phyloP scores from a whole-genome alignment of 2,329 filamentous ascomycete genomes.

The Penicillium griseofulvum region DNA sequence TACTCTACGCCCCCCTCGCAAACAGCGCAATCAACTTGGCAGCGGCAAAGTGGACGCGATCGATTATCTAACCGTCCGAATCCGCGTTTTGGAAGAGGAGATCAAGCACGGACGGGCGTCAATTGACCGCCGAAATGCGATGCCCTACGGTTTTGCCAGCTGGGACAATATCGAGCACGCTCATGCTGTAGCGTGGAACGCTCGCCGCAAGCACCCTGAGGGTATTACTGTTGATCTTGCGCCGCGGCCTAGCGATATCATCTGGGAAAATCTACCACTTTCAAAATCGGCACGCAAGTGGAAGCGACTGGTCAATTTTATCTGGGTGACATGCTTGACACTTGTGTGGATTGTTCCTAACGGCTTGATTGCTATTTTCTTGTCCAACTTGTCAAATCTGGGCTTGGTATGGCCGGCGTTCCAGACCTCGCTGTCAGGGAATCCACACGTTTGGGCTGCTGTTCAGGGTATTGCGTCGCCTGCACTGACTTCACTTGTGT shows the following conservation, averaged over 20 bases:
- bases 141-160: conserved; percentile 91
- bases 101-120: conserved; percentile 79
- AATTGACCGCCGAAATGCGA: conserved; percentile 82
- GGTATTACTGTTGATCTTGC: conserved; percentile 76
- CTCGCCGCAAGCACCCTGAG: conserved; percentile 75
- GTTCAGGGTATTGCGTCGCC: conserved; percentile 91
- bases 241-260: conserved; percentile 84
- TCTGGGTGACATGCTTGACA: conserved; percentile 81
- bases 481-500: conserved; percentile 80
- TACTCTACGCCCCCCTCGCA: conserved; percentile 74
- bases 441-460: conserved; percentile 73
- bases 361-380: conserved; percentile 88
- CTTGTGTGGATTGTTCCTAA: conserved; percentile 88
- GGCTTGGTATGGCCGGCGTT: conserved; percentile 78
- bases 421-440: conserved; percentile 57
- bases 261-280: conserved; percentile 90
- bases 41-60: conserved; percentile 85
- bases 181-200: conserved; percentile 79
- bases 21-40: conserved; percentile 67
- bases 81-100: conserved; percentile 75
- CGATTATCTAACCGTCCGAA: conserved; percentile 83
- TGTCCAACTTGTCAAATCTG: conserved; percentile 80
- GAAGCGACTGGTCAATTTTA: conserved; percentile 72
- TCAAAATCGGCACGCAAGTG: conserved; percentile 66
- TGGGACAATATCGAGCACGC: conserved; percentile 86